Evolutionary conservation across 2,329 filamentous ascomycete genomes (phyloP).

Genomic region (Mycocentrospora acerina): DNA sequence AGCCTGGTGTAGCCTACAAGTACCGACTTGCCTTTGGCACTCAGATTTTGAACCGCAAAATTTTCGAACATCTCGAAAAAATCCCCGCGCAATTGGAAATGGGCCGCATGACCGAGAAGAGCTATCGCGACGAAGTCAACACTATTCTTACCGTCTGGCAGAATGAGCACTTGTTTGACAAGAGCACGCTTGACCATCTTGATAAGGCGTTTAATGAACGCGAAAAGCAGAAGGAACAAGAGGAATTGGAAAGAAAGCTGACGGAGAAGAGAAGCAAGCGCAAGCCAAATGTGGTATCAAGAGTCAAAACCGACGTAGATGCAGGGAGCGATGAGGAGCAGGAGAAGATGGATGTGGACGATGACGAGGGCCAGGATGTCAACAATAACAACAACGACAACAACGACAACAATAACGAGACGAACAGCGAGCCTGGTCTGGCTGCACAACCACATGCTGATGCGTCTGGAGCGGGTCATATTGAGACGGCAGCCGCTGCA

Average conservation of each 20-base stretch:
- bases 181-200: slow-evolving; percentile 22
- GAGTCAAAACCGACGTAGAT: slow-evolving; percentile 5
- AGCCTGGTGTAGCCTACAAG: slow-evolving; percentile 61
- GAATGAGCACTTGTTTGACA: slow-evolving; percentile 36
- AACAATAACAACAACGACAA: slow-evolving; percentile 2
- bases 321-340: slow-evolving; percentile 16
- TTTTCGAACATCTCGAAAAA: slow-evolving; percentile 74
- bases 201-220: slow-evolving; percentile 36
- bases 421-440: slow-evolving; percentile 6
- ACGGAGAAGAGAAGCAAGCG: slow-evolving; percentile 51
- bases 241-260: slow-evolving; percentile 66
- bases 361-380: slow-evolving; percentile 7
- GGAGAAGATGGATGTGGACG: slow-evolving; percentile 22
- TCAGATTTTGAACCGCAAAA: slow-evolving; percentile 65
- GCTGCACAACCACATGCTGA: slow-evolving; percentile 1
- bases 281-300: slow-evolving; percentile 17
- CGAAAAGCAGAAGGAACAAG: slow-evolving; percentile 43
- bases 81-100: slow-evolving; percentile 72
- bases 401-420: slow-evolving; percentile 6
- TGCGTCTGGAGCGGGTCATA: slow-evolving; percentile 1
- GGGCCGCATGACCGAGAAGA: slow-evolving; percentile 76
- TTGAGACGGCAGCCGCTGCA: background rate
- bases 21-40: slow-evolving; percentile 79
- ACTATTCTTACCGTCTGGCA: slow-evolving; percentile 38
- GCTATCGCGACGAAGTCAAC: slow-evolving; percentile 36